A percentile compares a stretch with the other conserved stretches of the same genome.
Evolutionary conservation across 441 rosid species (phyloP).

Genomic region (Populus hybrid): DNA sequence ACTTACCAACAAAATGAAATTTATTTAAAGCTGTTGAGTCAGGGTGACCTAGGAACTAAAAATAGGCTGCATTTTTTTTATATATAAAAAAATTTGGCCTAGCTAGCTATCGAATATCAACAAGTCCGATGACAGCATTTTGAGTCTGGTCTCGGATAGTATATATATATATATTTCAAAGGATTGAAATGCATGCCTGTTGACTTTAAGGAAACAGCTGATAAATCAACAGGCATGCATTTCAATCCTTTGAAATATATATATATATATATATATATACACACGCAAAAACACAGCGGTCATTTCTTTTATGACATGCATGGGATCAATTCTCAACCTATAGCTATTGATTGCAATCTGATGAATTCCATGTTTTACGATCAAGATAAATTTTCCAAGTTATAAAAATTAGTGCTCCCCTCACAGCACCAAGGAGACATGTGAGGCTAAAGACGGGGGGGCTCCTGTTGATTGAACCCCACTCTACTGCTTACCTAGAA

Average conservation of each 20-base stretch:
- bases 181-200: too few relatives aligned
- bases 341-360: background rate
- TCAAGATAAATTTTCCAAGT: background rate
- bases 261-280: too few relatives aligned
- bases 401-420: background rate
- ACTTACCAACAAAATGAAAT: background rate
- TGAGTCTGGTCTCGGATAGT: background rate
- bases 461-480: background rate
- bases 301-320: background rate
- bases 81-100: background rate
- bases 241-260: too few relatives aligned
- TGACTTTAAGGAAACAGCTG: too few relatives aligned
- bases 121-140: background rate
- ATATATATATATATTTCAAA: too few relatives aligned
- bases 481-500: background rate
- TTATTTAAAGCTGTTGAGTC: background rate
- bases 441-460: background rate
- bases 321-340: background rate
- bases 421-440: background rate
- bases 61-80: background rate
- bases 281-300: background rate
- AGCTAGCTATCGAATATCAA: background rate
- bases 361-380: background rate
- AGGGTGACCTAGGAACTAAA: background rate
- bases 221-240: background rate